Percentiles rank a stretch among this genome's conserved stretches.
Evolutionary conservation across 2,329 filamentous ascomycete species (phyloP).

Genomic region (Trichoderma atrobrunneum): DNA sequence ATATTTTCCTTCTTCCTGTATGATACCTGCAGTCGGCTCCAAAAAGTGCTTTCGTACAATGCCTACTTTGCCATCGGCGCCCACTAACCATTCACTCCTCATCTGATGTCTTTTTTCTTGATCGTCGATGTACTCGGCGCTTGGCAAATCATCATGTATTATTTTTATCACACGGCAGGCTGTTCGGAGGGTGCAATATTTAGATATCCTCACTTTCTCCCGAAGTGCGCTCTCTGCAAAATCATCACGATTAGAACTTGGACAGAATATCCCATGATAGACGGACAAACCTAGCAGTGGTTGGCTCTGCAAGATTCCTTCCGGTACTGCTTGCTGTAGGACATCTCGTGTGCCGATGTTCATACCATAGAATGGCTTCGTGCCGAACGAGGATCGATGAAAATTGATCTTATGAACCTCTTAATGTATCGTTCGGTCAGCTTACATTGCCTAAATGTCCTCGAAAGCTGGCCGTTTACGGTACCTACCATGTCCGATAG

Average conservation of each 20-base stretch:
- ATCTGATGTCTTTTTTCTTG: neutral
- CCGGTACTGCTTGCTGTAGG: neutral
- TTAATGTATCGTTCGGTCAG: neutral
- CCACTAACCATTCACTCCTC: neutral
- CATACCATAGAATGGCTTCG: neutral
- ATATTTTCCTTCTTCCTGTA: neutral
- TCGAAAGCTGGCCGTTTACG: neutral
- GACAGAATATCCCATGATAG: neutral
- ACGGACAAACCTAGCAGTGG: neutral
- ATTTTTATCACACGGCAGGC: neutral
- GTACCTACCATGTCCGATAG: conserved; percentile 32
- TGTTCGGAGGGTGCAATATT: neutral
- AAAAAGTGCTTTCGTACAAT: neutral
- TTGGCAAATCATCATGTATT: neutral
- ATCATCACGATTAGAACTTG: neutral
- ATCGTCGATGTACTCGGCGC: neutral
- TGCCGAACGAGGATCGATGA: neutral
- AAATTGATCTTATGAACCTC: neutral
- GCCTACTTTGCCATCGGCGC: neutral
- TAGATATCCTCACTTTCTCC: neutral
- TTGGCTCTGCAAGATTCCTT: neutral
- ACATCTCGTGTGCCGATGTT: neutral
- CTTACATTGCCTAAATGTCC: neutral
- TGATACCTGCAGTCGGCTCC: neutral
- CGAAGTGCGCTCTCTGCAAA: neutral